These are phyloP conservation scores for Lineolata rhizophorae DNA, from an alignment of 495 filamentous ascomycete species.

Conservation along the genomic window DNA sequence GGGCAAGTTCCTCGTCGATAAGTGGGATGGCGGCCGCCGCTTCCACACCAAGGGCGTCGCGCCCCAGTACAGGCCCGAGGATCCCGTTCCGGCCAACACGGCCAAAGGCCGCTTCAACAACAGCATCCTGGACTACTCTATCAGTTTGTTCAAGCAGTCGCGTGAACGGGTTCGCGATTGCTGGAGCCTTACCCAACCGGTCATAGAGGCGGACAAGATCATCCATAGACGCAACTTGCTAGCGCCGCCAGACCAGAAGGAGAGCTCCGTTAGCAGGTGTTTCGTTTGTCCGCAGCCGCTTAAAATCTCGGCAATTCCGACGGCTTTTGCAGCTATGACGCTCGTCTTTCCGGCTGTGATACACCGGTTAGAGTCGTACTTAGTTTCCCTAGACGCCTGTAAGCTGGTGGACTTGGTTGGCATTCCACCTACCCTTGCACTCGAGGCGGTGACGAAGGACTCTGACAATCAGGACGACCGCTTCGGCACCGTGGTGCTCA, in stretches of 20 bases:
- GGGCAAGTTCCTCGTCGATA: conserved; percentile 50
- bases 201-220: conserved; percentile 50
- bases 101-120: conserved; percentile 21
- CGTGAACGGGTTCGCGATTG: conserved; percentile 14
- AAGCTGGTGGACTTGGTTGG: conserved; percentile 31
- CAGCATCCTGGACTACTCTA: conserved; percentile 43
- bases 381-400: conserved; percentile 60
- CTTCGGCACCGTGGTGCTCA: conserved; percentile 26
- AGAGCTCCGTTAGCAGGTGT: conserved; percentile 21
- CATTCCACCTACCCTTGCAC: conserved; percentile 41
- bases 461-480: conserved; percentile 49
- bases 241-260: conserved; percentile 31
- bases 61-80: conserved; percentile 26
- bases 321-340: conserved; percentile 39
- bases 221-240: conserved; percentile 63
- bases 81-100: conserved; percentile 25
- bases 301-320: conserved; percentile 48
- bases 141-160: conserved; percentile 34
- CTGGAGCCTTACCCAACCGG: conserved; percentile 46
- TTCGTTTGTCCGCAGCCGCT: conserved; percentile 40
- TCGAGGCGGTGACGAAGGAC: conserved; percentile 90
- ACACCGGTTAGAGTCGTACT: conserved; percentile 55
- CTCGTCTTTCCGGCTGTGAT: conserved; percentile 67
- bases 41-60: conserved; percentile 26
- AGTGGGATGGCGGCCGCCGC: conserved; percentile 47